Conservation (phyloP, 164 flowering plant genomes). For the Brasenia schreberi region DNA sequence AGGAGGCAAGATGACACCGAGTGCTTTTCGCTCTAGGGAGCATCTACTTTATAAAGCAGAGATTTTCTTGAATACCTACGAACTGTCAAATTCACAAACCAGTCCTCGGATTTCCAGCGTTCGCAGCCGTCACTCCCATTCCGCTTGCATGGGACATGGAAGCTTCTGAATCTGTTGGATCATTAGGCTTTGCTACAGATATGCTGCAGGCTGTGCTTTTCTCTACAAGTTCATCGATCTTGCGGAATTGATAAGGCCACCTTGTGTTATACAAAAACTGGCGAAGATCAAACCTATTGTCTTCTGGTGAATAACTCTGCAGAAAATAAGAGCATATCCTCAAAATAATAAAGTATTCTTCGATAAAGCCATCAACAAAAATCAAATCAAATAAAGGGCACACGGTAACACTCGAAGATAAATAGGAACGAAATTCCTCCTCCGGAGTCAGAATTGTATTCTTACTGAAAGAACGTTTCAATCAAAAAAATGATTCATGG, state of each 20-base stretch:
- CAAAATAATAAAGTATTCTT: no score
- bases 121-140: conserved; percentile 73
- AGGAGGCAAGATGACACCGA: no score
- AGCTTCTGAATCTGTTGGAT: conserved; percentile 12
- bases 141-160: conserved; percentile 33
- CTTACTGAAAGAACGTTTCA: background rate
- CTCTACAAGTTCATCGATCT: conserved; percentile 74
- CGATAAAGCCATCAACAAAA: no score
- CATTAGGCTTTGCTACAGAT: background rate
- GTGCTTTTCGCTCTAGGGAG: no score
- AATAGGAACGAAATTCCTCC: no score
- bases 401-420: no score
- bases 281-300: conserved; percentile 86
- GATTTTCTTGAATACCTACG: background rate
- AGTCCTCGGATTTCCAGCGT: conserved; percentile 67
- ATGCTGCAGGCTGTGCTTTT: conserved; percentile 10
- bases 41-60: no score
- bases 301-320: conserved; percentile 98
- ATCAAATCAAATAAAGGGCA: no score
- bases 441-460: background rate
- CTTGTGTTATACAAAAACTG: conserved; percentile 84
- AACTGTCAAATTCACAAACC: conserved; percentile 16
- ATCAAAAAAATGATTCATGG: background rate
- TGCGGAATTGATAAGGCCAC: conserved; percentile 93
- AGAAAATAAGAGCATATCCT: background rate